Evolutionary conservation across 768 basidiomycete genomes (phyloP).

Genomic region (Leucosporidium yakuticum): DNA sequence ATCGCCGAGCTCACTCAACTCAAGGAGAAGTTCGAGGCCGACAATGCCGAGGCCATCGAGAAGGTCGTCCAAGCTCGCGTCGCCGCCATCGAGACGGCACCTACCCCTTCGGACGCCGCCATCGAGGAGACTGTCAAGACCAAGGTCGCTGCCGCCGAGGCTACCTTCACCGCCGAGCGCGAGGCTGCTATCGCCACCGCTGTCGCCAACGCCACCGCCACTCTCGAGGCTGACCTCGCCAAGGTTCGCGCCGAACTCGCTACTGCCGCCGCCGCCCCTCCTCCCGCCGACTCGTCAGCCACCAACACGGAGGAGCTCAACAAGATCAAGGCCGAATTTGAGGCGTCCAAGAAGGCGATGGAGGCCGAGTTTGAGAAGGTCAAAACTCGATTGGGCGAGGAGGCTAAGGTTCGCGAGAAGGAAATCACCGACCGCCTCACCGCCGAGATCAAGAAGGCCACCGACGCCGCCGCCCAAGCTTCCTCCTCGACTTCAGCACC

Average conservation of each 20-base stretch:
- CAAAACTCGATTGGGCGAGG: conserved; percentile 41
- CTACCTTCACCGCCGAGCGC: conserved; percentile 26
- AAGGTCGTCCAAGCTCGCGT: conserved; percentile 23
- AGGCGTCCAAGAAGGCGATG: conserved; percentile 42
- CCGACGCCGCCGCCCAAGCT: conserved; percentile 10
- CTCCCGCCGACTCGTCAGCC: conserved; percentile 22
- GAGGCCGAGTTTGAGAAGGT: conserved; percentile 41
- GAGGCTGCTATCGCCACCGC: conserved; percentile 29
- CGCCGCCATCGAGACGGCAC: conserved; percentile 28
- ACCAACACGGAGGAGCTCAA: conserved; percentile 9
- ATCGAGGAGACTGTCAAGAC: conserved; percentile 17
- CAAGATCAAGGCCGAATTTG: conserved; percentile 47
- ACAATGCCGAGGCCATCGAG: conserved; percentile 32
- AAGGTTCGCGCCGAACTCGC: conserved; percentile 13
- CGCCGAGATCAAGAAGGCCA: conserved; percentile 24
- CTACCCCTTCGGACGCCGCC: conserved; percentile 21
- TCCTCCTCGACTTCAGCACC: neutral
- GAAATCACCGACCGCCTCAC: conserved; percentile 37
- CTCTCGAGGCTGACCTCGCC: conserved; percentile 32
- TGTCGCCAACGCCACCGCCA: conserved; percentile 35
- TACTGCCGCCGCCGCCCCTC: neutral
- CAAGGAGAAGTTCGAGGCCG: conserved; percentile 17
- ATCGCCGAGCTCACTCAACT: conserved; percentile 1
- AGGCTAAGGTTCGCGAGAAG: conserved; percentile 47
- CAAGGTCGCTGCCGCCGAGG: conserved; percentile 24